These are phyloP conservation scores for Candida sp. DNA, from an alignment of 1,139 yeast genomes.

Conservation along the genomic window DNA sequence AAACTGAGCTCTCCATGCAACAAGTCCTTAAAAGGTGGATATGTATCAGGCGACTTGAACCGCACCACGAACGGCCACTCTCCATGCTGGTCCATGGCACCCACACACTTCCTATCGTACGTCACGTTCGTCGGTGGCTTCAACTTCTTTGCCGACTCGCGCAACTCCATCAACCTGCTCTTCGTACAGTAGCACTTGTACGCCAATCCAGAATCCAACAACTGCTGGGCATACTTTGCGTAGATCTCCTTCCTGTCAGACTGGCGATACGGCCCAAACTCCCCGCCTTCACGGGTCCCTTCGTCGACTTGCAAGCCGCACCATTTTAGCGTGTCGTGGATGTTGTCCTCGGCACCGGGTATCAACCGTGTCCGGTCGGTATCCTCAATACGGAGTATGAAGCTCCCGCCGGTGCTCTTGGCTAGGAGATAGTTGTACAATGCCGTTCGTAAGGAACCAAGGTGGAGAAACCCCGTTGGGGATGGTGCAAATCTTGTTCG, in stretches of 20 bases:
- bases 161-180: constrained; percentile 68
- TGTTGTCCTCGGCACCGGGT: constrained; percentile 80
- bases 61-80: constrained; percentile 52
- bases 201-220: constrained; percentile 72
- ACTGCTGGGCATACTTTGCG: constrained; percentile 52
- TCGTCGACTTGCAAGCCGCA: constrained; percentile 80
- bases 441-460: constrained; percentile 95
- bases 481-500: constrained; percentile 98
- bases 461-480: constrained; percentile 92
- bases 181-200: constrained; percentile 88
- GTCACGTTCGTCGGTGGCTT: constrained; percentile 93
- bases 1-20: constrained; percentile 77
- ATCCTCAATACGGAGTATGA: constrained; percentile 85
- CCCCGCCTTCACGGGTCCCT: constrained; percentile 76
- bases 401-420: constrained; percentile 77
- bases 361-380: constrained; percentile 86
- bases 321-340: constrained; percentile 80
- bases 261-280: constrained; percentile 80
- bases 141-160: constrained; percentile 73
- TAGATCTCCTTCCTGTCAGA: constrained; percentile 78
- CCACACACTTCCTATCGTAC: constrained; percentile 80
- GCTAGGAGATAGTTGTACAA: constrained; percentile 88
- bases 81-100: constrained; percentile 20
- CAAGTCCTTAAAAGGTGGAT: constrained; percentile 71
- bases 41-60: constrained; percentile 70